phyloP scores from a whole-genome alignment of 1,284 basidiomycete genomes.

The Tausonia pullulans region DNA sequence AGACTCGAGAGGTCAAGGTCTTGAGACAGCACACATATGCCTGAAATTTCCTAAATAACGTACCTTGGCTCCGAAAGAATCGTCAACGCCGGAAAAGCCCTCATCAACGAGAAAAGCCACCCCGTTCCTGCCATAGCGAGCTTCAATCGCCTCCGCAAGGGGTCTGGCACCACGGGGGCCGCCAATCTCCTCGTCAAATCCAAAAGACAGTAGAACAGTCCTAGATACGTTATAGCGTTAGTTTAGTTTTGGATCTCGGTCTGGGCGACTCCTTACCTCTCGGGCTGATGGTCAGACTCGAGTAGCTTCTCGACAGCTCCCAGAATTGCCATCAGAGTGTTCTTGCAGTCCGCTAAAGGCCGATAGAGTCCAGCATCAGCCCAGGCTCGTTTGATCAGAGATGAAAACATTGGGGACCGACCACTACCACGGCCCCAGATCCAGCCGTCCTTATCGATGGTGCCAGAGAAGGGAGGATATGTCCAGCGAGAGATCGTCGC shows the following conservation, averaged over 20 bases:
- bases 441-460: slow-evolving; percentile 35
- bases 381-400: slow-evolving; percentile 21
- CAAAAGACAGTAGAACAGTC: slow-evolving; percentile 28
- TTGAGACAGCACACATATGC: too few relatives aligned
- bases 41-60: slow-evolving; percentile 30
- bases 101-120: slow-evolving; percentile 38
- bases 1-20: too few relatives aligned
- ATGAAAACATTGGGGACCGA: too few relatives aligned
- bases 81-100: slow-evolving; percentile 31
- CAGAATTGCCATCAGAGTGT: slow-evolving; percentile 37
- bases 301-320: slow-evolving; percentile 40
- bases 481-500: slow-evolving; percentile 41
- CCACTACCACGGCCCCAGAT: slow-evolving; percentile 43
- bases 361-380: not conserved
- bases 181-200: slow-evolving; percentile 40
- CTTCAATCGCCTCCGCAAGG: slow-evolving; percentile 29
- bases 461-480: slow-evolving; percentile 40
- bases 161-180: slow-evolving; percentile 31
- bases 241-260: too few relatives aligned
- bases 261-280: slow-evolving; percentile 18
- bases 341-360: slow-evolving; percentile 4
- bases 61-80: slow-evolving; percentile 30
- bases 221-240: not conserved
- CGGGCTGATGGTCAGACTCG: slow-evolving; percentile 36
- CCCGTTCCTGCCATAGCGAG: slow-evolving; percentile 33